Conservation (phyloP, 2,329 filamentous ascomycete species). For the Aspergillus hiratsukae region DNA sequence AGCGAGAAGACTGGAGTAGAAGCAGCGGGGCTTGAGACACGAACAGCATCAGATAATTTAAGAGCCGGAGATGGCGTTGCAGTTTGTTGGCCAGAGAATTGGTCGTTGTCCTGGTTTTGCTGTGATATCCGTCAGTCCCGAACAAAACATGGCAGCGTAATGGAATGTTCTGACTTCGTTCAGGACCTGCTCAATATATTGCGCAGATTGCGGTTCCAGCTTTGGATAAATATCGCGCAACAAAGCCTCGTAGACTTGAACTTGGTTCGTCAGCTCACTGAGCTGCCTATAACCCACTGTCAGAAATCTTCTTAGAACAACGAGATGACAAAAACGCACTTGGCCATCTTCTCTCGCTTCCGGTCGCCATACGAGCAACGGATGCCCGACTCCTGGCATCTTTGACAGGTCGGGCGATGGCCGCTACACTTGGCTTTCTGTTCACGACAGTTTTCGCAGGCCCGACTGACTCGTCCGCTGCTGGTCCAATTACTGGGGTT, state of each 20-base stretch:
- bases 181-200: constrained; percentile 31
- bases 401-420: constrained; percentile 39
- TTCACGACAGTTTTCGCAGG: constrained; percentile 44
- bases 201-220: constrained; percentile 29
- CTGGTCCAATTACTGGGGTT: constrained; percentile 19
- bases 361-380: constrained; percentile 42
- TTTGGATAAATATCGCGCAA: constrained; percentile 31
- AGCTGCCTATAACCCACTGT: constrained; percentile 30
- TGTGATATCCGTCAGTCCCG: constrained; percentile 6
- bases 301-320: constrained; percentile 6
- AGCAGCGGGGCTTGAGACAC: constrained; percentile 9
- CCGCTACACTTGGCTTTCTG: constrained; percentile 46
- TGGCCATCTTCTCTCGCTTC: constrained; percentile 41
- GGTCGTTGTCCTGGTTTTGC: constrained; percentile 11
- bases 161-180: constrained; percentile 27
- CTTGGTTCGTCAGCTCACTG: constrained; percentile 34
- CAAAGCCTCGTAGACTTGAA: constrained; percentile 32
- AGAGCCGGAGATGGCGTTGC: constrained; percentile 8
- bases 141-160: background rate
- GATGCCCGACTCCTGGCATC: constrained; percentile 40
- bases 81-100: constrained; percentile 7
- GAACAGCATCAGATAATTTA: constrained; percentile 7
- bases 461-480: constrained; percentile 33
- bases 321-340: constrained; percentile 26
- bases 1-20: constrained; percentile 24